phyloP scores from a whole-genome alignment of 805 yeast species.

The Citeromyces matritensis region DNA sequence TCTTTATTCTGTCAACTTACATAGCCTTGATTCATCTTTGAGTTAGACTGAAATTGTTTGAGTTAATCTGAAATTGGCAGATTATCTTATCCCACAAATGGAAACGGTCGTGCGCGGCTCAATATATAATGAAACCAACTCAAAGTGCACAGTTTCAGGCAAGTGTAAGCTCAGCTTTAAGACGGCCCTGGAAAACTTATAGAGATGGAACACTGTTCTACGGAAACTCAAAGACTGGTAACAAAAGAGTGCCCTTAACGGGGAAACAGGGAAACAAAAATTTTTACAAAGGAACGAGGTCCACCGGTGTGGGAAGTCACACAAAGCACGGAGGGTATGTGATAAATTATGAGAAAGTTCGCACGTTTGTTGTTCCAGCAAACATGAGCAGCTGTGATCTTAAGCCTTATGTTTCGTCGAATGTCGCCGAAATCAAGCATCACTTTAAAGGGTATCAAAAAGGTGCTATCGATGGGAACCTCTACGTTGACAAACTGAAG shows the following conservation, averaged over 20 bases:
- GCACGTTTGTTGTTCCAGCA: constrained; percentile 79
- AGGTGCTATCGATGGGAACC: constrained; percentile 61
- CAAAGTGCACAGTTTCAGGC: constrained; percentile 27
- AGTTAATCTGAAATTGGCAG: neutral
- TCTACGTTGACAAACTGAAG: constrained; percentile 56
- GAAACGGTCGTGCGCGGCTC: neutral
- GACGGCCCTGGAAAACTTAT: constrained; percentile 83
- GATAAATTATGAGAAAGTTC: constrained; percentile 72
- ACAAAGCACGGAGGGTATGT: constrained; percentile 62
- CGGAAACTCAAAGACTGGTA: constrained; percentile 65
- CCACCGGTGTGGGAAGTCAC: constrained; percentile 81
- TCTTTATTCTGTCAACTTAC: neutral
- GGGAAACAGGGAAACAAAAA: constrained; percentile 92
- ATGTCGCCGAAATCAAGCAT: constrained; percentile 56
- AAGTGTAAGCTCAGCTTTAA: constrained; percentile 29
- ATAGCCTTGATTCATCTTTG: neutral
- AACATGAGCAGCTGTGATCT: constrained; percentile 18
- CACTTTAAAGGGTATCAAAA: constrained; percentile 51
- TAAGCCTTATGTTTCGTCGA: constrained; percentile 67
- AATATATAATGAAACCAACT: constrained; percentile 32
- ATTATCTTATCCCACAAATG: neutral
- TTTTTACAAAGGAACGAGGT: constrained; percentile 91
- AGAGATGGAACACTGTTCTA: constrained; percentile 76
- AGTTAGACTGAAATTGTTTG: neutral
- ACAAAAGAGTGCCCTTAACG: constrained; percentile 70